These are phyloP conservation scores for Paecilomyces sp. DNA, from an alignment of 2,329 filamentous ascomycete genomes.

Conservation along the genomic window DNA sequence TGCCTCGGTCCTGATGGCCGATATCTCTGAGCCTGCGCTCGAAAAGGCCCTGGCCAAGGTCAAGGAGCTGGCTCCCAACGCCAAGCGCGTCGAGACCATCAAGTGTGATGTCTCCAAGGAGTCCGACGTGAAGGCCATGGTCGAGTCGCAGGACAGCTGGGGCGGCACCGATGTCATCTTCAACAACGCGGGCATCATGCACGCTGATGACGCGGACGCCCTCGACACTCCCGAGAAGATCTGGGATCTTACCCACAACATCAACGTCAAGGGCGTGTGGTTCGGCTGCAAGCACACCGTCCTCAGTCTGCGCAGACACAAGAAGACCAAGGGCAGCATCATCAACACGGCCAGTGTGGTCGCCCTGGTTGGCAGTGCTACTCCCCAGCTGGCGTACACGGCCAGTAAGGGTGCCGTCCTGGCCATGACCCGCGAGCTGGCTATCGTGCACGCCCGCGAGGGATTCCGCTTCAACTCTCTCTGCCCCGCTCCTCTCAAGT, in stretches of 20 bases:
- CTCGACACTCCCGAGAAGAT: slow-evolving; percentile 80
- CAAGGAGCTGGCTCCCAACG: slow-evolving; percentile 60
- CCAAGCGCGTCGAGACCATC: slow-evolving; percentile 54
- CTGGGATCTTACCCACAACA: slow-evolving; percentile 88
- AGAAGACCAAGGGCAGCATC: slow-evolving; percentile 71
- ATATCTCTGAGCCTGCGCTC: slow-evolving; percentile 72
- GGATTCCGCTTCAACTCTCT: slow-evolving; percentile 84
- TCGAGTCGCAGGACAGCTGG: slow-evolving; percentile 72
- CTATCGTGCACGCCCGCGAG: slow-evolving; percentile 86
- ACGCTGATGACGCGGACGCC: slow-evolving; percentile 71
- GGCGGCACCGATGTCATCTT: slow-evolving; percentile 88
- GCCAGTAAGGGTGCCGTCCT: slow-evolving; percentile 90
- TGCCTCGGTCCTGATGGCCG: slow-evolving; percentile 75
- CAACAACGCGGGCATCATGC: slow-evolving; percentile 98
- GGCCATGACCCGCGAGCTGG: slow-evolving; percentile 81
- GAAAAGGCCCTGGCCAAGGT: slow-evolving; percentile 70
- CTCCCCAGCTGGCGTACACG: slow-evolving; percentile 86
- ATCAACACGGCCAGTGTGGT: slow-evolving; percentile 92
- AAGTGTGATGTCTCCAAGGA: slow-evolving; percentile 82
- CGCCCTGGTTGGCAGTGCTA: slow-evolving; percentile 77
- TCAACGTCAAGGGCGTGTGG: slow-evolving; percentile 99
- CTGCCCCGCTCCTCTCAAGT: slow-evolving; percentile 84
- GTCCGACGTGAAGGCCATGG: slow-evolving; percentile 63
- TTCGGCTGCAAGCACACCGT: slow-evolving; percentile 90
- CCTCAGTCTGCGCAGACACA: slow-evolving; percentile 68